Evolutionary conservation across 2,329 filamentous ascomycete genomes (phyloP).

Genomic region (Metarhizium robertsii): DNA sequence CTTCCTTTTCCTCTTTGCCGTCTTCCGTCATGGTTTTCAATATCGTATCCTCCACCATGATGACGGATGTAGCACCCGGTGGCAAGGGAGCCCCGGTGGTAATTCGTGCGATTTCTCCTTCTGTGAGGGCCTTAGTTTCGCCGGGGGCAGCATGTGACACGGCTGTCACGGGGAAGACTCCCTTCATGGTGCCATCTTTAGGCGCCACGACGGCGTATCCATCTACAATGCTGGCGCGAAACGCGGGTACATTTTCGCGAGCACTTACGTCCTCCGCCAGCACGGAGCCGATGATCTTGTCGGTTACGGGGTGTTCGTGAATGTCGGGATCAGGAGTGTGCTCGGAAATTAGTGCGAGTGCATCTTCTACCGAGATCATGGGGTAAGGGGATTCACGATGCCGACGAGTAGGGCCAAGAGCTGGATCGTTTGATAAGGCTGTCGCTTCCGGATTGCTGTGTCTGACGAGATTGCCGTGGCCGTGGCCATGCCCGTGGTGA

Average conservation of each 20-base stretch:
- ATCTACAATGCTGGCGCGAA: conserved; percentile 92
- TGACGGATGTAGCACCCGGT: conserved; percentile 77
- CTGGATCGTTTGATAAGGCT: conserved; percentile 46
- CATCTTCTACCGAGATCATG: conserved; percentile 80
- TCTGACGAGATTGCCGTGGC: conserved; percentile 54
- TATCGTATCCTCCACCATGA: conserved; percentile 86
- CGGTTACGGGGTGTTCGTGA: conserved; percentile 50
- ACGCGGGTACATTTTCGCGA: conserved; percentile 78
- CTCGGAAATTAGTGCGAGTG: conserved; percentile 61
- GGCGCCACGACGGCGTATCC: conserved; percentile 79
- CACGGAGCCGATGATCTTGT: conserved; percentile 62
- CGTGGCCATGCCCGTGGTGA: conserved; percentile 26
- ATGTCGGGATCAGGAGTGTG: conserved; percentile 58
- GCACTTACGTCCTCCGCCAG: conserved; percentile 77
- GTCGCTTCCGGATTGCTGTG: conserved; percentile 47
- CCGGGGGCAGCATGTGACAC: conserved; percentile 78
- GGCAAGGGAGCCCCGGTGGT: conserved; percentile 92
- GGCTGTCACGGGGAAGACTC: conserved; percentile 75
- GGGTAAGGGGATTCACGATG: conserved; percentile 84
- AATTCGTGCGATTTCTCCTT: conserved; percentile 76
- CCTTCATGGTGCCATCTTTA: conserved; percentile 55
- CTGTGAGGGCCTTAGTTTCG: conserved; percentile 52
- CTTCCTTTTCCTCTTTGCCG: conserved; percentile 72
- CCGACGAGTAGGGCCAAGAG: conserved; percentile 55
- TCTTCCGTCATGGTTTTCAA: conserved; percentile 69